These are phyloP conservation scores for Ceratorhiza oryzae-sativae DNA, from an alignment of 1,284 basidiomycete species.

Conservation along the genomic window DNA sequence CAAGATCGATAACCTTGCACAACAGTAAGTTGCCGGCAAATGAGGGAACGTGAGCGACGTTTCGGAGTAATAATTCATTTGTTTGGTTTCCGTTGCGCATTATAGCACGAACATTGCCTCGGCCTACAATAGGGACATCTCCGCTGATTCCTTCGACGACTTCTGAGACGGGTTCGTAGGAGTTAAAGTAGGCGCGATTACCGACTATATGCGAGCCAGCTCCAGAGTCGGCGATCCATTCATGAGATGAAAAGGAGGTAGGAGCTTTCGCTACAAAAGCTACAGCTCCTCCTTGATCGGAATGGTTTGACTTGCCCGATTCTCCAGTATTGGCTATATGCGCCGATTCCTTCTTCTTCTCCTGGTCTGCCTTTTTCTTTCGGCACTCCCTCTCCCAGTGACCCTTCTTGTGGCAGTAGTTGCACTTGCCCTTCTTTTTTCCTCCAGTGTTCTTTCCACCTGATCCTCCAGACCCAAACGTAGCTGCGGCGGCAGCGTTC, in stretches of 20 bases:
- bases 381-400: background rate
- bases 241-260: background rate
- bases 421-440: background rate
- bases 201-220: background rate
- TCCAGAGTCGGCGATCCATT: constrained; percentile 5
- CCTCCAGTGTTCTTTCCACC: background rate
- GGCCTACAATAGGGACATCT: background rate
- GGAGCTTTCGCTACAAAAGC: background rate
- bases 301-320: background rate
- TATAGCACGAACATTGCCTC: background rate
- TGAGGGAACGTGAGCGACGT: background rate
- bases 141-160: background rate
- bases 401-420: background rate
- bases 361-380: background rate
- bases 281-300: background rate
- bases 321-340: background rate
- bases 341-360: background rate
- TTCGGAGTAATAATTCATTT: background rate
- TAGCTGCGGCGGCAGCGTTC: background rate
- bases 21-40: too few relatives aligned
- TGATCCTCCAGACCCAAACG: background rate
- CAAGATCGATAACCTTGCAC: too few relatives aligned
- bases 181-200: background rate
- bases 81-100: background rate
- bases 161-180: background rate